These are phyloP conservation scores for Talaromyces pinophilus DNA, from an alignment of 2,329 filamentous ascomycete species.

Conservation along the genomic window DNA sequence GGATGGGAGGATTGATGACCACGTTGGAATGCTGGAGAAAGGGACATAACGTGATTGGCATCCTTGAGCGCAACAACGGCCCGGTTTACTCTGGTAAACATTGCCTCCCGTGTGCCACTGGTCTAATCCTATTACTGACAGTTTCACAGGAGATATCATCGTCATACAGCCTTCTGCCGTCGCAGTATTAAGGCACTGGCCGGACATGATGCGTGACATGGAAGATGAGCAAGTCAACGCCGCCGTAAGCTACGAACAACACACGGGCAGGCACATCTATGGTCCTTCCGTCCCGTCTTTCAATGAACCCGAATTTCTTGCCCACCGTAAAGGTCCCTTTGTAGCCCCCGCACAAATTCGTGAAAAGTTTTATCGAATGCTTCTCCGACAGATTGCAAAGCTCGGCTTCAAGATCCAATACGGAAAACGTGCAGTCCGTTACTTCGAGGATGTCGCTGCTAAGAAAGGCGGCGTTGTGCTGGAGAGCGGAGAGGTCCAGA, in stretches of 20 bases:
- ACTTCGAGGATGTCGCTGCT: background rate
- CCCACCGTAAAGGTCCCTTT: background rate
- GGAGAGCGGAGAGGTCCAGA: background rate
- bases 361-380: background rate
- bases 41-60: constrained; percentile 3
- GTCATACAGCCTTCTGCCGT: background rate
- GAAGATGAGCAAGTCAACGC: background rate
- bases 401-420: background rate
- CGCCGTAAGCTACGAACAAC: background rate
- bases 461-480: background rate
- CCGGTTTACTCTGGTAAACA: background rate
- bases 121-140: background rate
- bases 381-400: background rate
- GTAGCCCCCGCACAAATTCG: background rate
- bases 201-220: background rate
- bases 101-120: background rate
- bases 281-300: background rate
- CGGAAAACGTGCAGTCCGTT: background rate
- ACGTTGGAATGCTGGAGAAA: constrained; percentile 10
- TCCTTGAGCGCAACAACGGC: constrained; percentile 1
- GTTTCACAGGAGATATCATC: background rate
- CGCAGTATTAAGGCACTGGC: background rate
- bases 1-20: background rate
- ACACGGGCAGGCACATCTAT: background rate
- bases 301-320: background rate